phyloP scores from a whole-genome alignment of 768 basidiomycete genomes.

The Mycena filopes region DNA sequence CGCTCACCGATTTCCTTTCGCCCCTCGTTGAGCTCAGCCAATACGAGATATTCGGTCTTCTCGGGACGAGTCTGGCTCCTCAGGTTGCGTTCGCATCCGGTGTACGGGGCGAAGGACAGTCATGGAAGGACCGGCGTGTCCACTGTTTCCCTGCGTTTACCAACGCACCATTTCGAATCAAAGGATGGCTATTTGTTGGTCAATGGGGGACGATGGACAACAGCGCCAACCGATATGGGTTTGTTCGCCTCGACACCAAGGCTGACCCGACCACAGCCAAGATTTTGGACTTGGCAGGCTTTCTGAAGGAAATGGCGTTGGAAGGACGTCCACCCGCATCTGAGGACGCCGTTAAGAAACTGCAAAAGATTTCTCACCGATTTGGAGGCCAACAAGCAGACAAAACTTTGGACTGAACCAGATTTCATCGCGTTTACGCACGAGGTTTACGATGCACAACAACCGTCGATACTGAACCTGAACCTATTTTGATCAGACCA shows the following conservation, averaged over 20 bases:
- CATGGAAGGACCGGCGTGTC: slow-evolving; percentile 36
- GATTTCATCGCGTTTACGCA: slow-evolving; percentile 3
- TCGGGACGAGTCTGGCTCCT: slow-evolving; percentile 22
- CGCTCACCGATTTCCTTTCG: slow-evolving; percentile 31
- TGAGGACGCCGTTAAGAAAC: slow-evolving; percentile 29
- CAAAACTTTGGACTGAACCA: slow-evolving; percentile 10
- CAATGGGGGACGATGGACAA: neutral
- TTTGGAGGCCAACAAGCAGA: neutral
- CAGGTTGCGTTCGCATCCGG: slow-evolving; percentile 32
- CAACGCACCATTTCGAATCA: slow-evolving; percentile 10
- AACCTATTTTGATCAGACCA: neutral
- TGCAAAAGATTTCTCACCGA: slow-evolving; percentile 26
- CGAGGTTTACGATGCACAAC: neutral
- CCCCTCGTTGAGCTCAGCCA: neutral
- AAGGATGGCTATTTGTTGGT: slow-evolving; percentile 35
- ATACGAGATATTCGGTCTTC: neutral
- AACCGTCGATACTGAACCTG: neutral
- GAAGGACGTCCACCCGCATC: slow-evolving; percentile 37
- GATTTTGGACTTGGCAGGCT: slow-evolving; percentile 32
- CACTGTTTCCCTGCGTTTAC: slow-evolving; percentile 20
- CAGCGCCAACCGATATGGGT: slow-evolving; percentile 1
- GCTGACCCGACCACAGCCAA: slow-evolving; percentile 10
- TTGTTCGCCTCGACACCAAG: neutral
- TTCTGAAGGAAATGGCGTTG: slow-evolving; percentile 36
- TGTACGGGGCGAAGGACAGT: slow-evolving; percentile 23